Percentiles rank a stretch among this genome's conserved stretches.
phyloP scores from a whole-genome alignment of 2,329 filamentous ascomycete genomes.

The Microdochium paspali region DNA sequence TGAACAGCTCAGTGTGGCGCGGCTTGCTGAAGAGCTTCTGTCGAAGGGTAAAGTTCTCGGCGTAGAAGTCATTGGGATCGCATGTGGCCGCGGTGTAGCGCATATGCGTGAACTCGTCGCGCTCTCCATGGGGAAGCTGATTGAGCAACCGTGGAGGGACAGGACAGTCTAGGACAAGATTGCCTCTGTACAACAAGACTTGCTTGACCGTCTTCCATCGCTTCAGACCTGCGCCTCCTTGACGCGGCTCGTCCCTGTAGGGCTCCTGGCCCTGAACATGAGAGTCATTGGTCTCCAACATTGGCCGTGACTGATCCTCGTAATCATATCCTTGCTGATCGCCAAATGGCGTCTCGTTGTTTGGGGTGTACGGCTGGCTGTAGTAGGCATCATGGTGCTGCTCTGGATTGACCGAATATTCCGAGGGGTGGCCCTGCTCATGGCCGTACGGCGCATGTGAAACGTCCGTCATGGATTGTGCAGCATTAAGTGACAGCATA shows the following conservation, averaged over 20 bases:
- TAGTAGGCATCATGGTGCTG: constrained; percentile 84
- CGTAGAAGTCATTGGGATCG: constrained; percentile 88
- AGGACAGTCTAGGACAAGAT: constrained; percentile 92
- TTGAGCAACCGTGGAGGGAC: constrained; percentile 82
- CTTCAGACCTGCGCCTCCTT: constrained; percentile 46
- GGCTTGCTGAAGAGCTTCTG: constrained; percentile 79
- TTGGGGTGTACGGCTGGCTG: constrained; percentile 70
- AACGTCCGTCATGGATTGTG: constrained; percentile 47
- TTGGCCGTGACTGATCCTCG: constrained; percentile 60
- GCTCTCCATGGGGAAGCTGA: constrained; percentile 82
- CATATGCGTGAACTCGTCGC: constrained; percentile 91
- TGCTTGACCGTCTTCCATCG: constrained; percentile 99
- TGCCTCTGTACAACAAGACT: constrained; percentile 93
- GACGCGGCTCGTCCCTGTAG: constrained; percentile 33
- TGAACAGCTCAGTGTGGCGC: constrained; percentile 90
- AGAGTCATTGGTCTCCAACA: constrained; percentile 54
- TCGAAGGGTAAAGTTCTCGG: constrained; percentile 81
- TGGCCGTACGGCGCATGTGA: constrained; percentile 33
- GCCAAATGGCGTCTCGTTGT: constrained; percentile 47
- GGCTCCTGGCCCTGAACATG: constrained; percentile 24
- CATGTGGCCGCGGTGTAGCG: constrained; percentile 98
- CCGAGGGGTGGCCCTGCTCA: constrained; percentile 43
- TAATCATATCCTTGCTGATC: constrained; percentile 57
- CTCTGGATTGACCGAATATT: constrained; percentile 73
- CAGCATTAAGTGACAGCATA: constrained; percentile 72